Evolutionary conservation across 768 basidiomycete genomes (phyloP).

Genomic region (Mycena alexandri): DNA sequence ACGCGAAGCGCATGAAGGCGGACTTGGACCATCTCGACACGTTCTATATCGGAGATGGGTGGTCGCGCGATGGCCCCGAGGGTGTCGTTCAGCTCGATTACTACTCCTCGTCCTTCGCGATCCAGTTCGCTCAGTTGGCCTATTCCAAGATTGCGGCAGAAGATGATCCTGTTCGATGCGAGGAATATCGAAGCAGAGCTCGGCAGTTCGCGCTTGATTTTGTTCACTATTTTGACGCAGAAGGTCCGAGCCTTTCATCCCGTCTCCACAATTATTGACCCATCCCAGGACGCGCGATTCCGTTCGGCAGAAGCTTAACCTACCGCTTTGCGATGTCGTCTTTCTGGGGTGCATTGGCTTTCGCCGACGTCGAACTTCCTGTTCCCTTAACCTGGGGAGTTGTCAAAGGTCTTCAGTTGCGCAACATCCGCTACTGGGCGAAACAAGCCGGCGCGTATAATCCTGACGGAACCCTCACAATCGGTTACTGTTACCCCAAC

Average conservation of each 20-base stretch:
- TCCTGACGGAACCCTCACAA: constrained; percentile 77
- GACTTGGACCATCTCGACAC: constrained; percentile 84
- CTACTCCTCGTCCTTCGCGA: constrained; percentile 84
- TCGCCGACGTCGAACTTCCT: constrained; percentile 76
- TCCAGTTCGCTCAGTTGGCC: constrained; percentile 79
- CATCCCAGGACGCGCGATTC: constrained; percentile 72
- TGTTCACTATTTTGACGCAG: constrained; percentile 80
- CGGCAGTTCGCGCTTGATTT: constrained; percentile 76
- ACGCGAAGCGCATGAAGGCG: constrained; percentile 73
- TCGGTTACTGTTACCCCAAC: constrained; percentile 79
- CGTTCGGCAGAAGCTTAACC: constrained; percentile 82
- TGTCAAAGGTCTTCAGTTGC: constrained; percentile 78
- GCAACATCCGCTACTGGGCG: constrained; percentile 81
- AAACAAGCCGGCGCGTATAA: constrained; percentile 72
- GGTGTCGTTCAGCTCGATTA: constrained; percentile 85
- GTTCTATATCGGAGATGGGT: constrained; percentile 81
- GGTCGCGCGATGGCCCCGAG: constrained; percentile 84
- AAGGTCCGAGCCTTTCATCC: constrained; percentile 56
- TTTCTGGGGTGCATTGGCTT: constrained; percentile 81
- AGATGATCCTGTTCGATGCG: constrained; percentile 73
- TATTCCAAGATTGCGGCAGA: constrained; percentile 76
- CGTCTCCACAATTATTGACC: background rate
- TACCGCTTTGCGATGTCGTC: constrained; percentile 88
- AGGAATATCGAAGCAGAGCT: constrained; percentile 74
- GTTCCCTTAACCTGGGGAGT: constrained; percentile 82